Evolutionary conservation across 768 basidiomycete genomes (phyloP).

Genomic region (Suillus lakei): DNA sequence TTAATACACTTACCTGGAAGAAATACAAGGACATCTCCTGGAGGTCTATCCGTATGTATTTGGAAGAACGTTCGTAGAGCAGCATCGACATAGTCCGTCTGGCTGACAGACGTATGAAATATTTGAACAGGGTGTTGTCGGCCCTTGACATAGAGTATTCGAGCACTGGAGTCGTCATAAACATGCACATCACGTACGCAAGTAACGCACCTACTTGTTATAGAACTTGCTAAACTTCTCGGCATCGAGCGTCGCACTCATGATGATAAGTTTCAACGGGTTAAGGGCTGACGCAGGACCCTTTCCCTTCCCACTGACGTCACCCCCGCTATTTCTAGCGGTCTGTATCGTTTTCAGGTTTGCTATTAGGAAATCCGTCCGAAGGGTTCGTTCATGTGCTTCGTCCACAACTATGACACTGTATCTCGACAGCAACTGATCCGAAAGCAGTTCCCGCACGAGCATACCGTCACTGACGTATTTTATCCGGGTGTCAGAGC

Average conservation of each 20-base stretch:
- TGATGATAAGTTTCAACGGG: slow-evolving; percentile 90
- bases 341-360: slow-evolving; percentile 84
- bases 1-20: slow-evolving; percentile 64
- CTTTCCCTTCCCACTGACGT: slow-evolving; percentile 51
- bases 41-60: slow-evolving; percentile 79
- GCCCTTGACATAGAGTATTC: slow-evolving; percentile 89
- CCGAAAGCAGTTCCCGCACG: slow-evolving; percentile 86
- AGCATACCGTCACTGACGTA: slow-evolving; percentile 99
- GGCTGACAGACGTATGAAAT: slow-evolving; percentile 74
- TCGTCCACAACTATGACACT: slow-evolving; percentile 93
- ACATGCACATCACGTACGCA: background rate
- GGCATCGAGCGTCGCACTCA: slow-evolving; percentile 98
- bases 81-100: slow-evolving; percentile 85
- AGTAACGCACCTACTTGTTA: slow-evolving; percentile 58
- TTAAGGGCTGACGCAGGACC: slow-evolving; percentile 43
- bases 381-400: slow-evolving; percentile 93
- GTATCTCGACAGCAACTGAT: slow-evolving; percentile 77
- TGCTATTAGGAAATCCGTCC: slow-evolving; percentile 93
- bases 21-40: slow-evolving; percentile 93
- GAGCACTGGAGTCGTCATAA: slow-evolving; percentile 58
- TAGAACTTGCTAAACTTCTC: slow-evolving; percentile 93
- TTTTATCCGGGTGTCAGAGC: slow-evolving; percentile 83
- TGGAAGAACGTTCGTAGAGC: slow-evolving; percentile 94
- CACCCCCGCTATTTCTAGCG: slow-evolving; percentile 55
- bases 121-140: slow-evolving; percentile 91